A percentile compares a stretch with the other conserved stretches of the same genome.
Conservation (phyloP, 2,329 filamentous ascomycete species). For the Colletotrichum godetiae region DNA sequence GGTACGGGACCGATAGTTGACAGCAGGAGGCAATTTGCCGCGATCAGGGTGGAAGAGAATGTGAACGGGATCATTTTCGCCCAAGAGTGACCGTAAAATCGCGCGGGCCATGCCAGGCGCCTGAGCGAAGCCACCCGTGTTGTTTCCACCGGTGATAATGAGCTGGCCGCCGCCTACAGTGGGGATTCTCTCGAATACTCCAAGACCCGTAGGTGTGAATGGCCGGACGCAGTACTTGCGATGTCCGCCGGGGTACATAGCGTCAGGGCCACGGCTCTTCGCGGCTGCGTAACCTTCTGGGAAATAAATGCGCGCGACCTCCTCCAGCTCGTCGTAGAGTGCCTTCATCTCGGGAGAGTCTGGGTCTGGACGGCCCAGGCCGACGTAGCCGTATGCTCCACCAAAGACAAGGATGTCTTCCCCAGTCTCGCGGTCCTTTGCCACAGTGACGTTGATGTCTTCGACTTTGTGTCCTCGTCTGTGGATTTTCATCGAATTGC, state of each 20-base stretch:
- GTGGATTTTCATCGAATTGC: constrained; percentile 26
- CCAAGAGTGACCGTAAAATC: background rate
- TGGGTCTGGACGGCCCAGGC: constrained; percentile 17
- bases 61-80: background rate
- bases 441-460: constrained; percentile 28
- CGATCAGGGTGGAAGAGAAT: background rate
- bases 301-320: background rate
- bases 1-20: background rate
- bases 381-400: constrained; percentile 28
- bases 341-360: constrained; percentile 16
- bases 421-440: constrained; percentile 18
- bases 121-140: background rate
- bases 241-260: background rate
- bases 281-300: background rate
- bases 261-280: background rate
- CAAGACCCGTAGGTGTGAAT: background rate
- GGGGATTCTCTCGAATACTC: background rate
- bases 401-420: constrained; percentile 29
- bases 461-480: constrained; percentile 18
- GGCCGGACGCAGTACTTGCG: background rate
- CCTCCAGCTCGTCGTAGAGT: constrained; percentile 1
- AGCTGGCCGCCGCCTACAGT: background rate
- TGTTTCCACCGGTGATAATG: background rate
- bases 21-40: background rate
- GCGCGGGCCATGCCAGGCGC: background rate